A percentile compares a stretch with the other conserved stretches of the same genome.
phyloP scores from a whole-genome alignment of 208 protist species.

The Crithidia mellificae region DNA sequence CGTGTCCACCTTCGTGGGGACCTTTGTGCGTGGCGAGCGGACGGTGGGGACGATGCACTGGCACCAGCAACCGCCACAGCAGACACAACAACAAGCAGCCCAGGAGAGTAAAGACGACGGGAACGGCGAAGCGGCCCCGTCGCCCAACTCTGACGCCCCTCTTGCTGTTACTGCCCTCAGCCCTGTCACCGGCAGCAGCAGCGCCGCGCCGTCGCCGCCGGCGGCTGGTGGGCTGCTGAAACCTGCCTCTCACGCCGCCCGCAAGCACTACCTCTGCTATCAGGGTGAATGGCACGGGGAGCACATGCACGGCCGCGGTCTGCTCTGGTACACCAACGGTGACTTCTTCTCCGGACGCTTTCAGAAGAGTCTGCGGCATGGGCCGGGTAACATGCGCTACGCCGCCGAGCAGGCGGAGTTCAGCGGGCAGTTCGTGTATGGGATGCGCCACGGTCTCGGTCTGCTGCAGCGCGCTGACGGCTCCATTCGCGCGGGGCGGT shows the following conservation, averaged over 20 bases:
- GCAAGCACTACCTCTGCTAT: conserved; percentile 54
- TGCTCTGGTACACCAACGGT: conserved; percentile 82
- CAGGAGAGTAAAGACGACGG: not conserved
- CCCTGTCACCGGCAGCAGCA: not conserved
- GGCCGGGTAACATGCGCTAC: conserved; percentile 81
- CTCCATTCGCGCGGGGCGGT: conserved; percentile 62
- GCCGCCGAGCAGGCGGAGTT: conserved; percentile 65
- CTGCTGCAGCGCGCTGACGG: conserved; percentile 59
- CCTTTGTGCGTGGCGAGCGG: conserved; percentile 77
- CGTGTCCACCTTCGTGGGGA: conserved; percentile 75
- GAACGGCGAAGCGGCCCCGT: not conserved
- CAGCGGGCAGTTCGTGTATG: conserved; percentile 67
- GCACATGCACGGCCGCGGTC: conserved; percentile 72
- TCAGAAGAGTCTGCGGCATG: conserved; percentile 58
- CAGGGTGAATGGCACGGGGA: conserved; percentile 89
- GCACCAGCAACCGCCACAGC: conserved; percentile 34
- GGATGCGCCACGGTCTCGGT: conserved; percentile 67
- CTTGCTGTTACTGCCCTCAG: conserved; percentile 2
- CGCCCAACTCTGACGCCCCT: not conserved
- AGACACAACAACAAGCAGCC: not conserved
- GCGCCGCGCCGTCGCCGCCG: not conserved
- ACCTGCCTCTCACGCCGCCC: not conserved
- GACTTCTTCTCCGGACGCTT: conserved; percentile 84
- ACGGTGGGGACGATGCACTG: conserved; percentile 81
- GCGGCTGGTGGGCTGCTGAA: not conserved